Base-by-base conservation (phyloP, 148 eudicot genomes). In the Chenopodium quinoa region DNA sequence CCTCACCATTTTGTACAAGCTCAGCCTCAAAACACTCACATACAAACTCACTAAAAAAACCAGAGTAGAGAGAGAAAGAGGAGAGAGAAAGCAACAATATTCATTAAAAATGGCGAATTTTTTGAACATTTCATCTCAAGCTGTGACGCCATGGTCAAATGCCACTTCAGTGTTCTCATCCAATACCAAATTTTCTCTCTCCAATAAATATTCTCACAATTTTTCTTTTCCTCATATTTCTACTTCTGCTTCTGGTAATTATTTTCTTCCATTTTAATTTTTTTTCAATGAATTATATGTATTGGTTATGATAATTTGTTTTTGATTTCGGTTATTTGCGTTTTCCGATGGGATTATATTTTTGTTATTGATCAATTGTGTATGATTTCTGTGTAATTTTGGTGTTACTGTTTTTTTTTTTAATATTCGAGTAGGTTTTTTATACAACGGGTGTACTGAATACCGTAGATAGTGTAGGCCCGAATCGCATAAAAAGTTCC, bases 111-210 rank as follows among this genome's bases (percentile, higher is more conserved):
- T 83, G 86, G 86, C 86, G 80, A 83, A 75, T 27, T n/a, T 65
- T 75, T 47, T 75, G 83, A 75, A 81, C 47, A 34, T 75, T n/a
- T 65, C 64, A 31, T 81, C 47, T 20, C 71, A 79, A 7, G 58
- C 83, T 19, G 64, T 80, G 63, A 81, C 83, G 83, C 80, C 86
- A 84, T 76, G 67, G 75, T 79, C 86, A 12, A 48, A 74, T 58
- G 25, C 79, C 76, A 67, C 86, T n/a, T 71, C 82, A 4, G 47
- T 75, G 12, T 67, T 73, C 63, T 75, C 82, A 27, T 63, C 76
- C 19, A 63, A 70, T 66, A 3, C 71, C 32, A 80, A 68, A 69
- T 34, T 80, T 27, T 80, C 73, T 44, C 80, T 82, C 69, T 25
- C 75, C 75, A 67, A 74, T 3, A 81, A 50, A 20, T 5, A 17